Evolutionary conservation across 2,329 filamentous ascomycete species (phyloP).

Genomic region (Colletotrichum destructivum): DNA sequence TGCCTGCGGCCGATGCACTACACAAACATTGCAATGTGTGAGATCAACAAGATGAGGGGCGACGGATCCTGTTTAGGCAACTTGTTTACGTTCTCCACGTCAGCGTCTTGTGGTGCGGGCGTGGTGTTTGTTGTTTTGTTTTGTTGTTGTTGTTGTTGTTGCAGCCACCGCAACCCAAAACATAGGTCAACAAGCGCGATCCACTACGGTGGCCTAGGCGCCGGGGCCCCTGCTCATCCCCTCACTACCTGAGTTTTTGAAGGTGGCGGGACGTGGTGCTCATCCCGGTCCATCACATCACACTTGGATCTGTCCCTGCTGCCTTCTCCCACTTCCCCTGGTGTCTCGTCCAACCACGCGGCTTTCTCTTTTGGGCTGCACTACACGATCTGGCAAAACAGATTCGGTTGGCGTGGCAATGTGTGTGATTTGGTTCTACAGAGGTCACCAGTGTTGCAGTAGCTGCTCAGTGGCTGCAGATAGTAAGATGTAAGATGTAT

Average conservation of each 20-base stretch:
- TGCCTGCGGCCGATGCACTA: constrained; percentile 15
- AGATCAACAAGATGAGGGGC: constrained; percentile 1
- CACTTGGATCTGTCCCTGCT: neutral
- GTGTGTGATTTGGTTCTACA: constrained; percentile 14
- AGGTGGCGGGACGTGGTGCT: neutral
- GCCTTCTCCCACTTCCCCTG: neutral
- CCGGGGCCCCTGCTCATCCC: constrained; percentile 5
- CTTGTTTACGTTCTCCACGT: constrained; percentile 16
- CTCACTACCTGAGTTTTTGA: constrained; percentile 6
- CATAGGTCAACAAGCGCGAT: constrained; percentile 7
- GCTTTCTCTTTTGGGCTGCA: neutral
- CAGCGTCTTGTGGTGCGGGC: constrained; percentile 5
- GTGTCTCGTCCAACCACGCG: constrained; percentile 21
- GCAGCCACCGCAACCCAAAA: constrained; percentile 29
- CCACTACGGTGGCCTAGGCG: constrained; percentile 6
- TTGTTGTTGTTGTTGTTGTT: constrained; percentile 17
- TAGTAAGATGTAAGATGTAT: constrained; percentile 9
- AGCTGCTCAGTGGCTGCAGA: neutral
- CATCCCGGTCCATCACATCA: constrained; percentile 22
- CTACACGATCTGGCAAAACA: constrained; percentile 4
- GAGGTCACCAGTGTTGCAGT: constrained; percentile 16
- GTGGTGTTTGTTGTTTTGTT: constrained; percentile 3
- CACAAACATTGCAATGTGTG: neutral
- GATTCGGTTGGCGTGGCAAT: neutral
- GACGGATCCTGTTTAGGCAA: constrained; percentile 27